A percentile compares a stretch with the other conserved stretches of the same genome.
phyloP scores from a whole-genome alignment of 176 grass and related monocot genomes.

The Carex pumila region DNA sequence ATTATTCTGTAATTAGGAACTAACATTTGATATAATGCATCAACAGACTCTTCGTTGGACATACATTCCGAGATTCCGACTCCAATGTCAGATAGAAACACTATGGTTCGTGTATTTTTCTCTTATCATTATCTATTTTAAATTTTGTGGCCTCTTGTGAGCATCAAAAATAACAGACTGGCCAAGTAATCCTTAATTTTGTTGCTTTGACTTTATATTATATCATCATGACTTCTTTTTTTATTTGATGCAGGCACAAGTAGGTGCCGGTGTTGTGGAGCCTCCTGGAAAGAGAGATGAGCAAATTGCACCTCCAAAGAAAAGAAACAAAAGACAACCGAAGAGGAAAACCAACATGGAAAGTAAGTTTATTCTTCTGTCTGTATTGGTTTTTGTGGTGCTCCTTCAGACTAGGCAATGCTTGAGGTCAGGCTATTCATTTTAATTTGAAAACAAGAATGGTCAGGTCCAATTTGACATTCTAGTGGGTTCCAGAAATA shows the following conservation, averaged over 20 bases:
- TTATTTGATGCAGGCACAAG: slow-evolving; percentile 25
- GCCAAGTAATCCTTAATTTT: background rate
- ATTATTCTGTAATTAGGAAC: background rate
- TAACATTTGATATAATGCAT: background rate
- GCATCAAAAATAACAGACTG: background rate
- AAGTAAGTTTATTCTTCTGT: slow-evolving; percentile 42
- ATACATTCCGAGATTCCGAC: background rate
- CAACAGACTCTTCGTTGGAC: background rate
- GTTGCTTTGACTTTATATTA: background rate
- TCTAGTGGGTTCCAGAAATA: slow-evolving; percentile 13
- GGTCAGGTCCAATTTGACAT: slow-evolving; percentile 1
- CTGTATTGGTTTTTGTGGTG: slow-evolving; percentile 11
- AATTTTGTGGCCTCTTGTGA: background rate
- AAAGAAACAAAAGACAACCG: slow-evolving; percentile 32
- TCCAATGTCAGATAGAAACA: background rate
- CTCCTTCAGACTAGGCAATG: slow-evolving; percentile 21
- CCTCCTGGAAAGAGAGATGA: slow-evolving; percentile 29
- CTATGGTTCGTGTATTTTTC: background rate
- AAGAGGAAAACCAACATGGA: slow-evolving; percentile 26
- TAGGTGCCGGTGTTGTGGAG: slow-evolving; percentile 15
- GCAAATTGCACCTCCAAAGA: slow-evolving; percentile 19
- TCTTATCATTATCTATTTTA: background rate
- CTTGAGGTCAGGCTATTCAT: slow-evolving; percentile 12
- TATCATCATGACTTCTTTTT: background rate
- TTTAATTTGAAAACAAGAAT: slow-evolving; percentile 5